Base-by-base conservation (phyloP, 1,284 basidiomycete genomes). In the Apiotrichum brassicae region DNA sequence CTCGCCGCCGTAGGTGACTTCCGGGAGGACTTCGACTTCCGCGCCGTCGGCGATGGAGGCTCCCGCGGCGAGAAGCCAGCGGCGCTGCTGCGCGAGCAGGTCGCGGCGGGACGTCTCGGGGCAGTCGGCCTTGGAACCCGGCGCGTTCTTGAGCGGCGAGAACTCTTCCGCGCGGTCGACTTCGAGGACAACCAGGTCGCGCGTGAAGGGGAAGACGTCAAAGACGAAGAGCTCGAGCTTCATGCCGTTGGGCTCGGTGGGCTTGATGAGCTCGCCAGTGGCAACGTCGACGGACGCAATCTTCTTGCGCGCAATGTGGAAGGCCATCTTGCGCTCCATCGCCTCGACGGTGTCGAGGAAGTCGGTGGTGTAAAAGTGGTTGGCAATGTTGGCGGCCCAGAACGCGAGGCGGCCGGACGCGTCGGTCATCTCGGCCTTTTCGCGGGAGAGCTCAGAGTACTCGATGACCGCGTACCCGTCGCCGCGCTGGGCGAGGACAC, bases 201-300 rank as follows among this genome's bases (percentile, higher is more conserved):
- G 75, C 39, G 89, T 88, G 76, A 84, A 92, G 6, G 95, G 94
- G 79, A 99, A 97, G 43, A 99, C 95, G 75, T 99, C 94, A 66
- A 98, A 99, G 44, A 99, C 87, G 75, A 98, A 99, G 74, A 97
- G 79, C 75, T 99, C 95, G 59, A 99, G 82, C 76, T 99, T 99
- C 88, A 98, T 95, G 51, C 95, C 95, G 72, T 98, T 98, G n/a
- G 91, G 88, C 66, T 83, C 83, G 49, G 74, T 74, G 6, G 94
- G 93, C 71, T 92, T 94, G 69, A 91, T 73, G 3, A 68, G 41
- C 46, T 75, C 64, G 30, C 86, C 88, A 6, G 79, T 79, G 41
- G 78, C 70, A 42, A 87, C 65, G 66, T 89, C 83, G 57, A 94
- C 76, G 60, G 86, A 81, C 16, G 91, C 81, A 62, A 98, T 98